Base-by-base conservation (phyloP, 192 early-diverging fungal species). In the Spinellus fusiger region DNA sequence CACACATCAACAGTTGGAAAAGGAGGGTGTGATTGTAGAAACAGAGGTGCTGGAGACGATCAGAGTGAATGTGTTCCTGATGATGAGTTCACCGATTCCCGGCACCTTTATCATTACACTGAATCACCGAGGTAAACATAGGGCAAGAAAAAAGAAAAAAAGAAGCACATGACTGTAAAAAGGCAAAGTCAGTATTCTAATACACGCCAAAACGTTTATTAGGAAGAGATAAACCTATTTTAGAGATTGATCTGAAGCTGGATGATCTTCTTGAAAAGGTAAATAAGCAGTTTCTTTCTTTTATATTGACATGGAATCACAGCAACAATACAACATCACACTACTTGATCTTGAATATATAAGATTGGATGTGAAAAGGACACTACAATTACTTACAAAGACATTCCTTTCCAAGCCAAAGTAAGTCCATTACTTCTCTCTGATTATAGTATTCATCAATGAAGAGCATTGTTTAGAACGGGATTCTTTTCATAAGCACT, bases 241-340 rank as follows among this genome's bases (percentile, higher is more conserved):
- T 96, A 58, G 92, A 94, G 71, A 96, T 96, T 89, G 93, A 96
- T 71, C 80, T 96, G 56, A 88, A 93, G 56, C 73, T 96, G 44
- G 88, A 89, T 68, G 87, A 91, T 64, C 64, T 91, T 64, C 66
- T 89, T 44, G 88, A 88, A 69, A 89, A 88, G 77, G 81, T 80
- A 74, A 56, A 13, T 34, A 20, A 22, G 13, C 13, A 47, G 3
- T 29, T 20, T 63, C 27, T 32, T 4, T 23, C 18, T 56, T 5
- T 35, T 22, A 26, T 49, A n/a, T 49, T 15, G 12, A 34, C 22
- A 2, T 10, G 15, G 29, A 20, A 59, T 68, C 64, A 63, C 84
- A 91, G 81, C 93, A 96, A 83, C 91, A 93, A 72, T 83, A 89
- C 66, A 89, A 90, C 29, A 82, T 92, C 12, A 73, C 88, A 38